Evolutionary conservation across 2,329 filamentous ascomycete genomes (phyloP), one percentile per base, ranked within the genome.

Genomic region (Cladosporium sp.): DNA sequence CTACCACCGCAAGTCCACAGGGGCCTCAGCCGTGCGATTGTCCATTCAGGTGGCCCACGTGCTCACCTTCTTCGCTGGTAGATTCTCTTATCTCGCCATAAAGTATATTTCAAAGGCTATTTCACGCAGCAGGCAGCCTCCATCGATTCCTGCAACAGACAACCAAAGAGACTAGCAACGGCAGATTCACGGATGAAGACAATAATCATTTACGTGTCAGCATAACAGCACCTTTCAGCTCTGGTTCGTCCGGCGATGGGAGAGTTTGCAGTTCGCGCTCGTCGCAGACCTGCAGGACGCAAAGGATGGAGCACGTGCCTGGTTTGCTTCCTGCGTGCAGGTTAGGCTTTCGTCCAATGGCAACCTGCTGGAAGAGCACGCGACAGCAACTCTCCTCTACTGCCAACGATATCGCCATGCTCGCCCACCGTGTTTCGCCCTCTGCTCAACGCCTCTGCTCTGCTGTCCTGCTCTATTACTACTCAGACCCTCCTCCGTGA

Each of bases 261-360:
- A 55, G 32, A 32, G 52, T 32, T 55, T 21, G 30, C 51, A 14
- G 28, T 30, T 32, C 32, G 52, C 26, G 30, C 15, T 55, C 32
- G 15, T 55, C 30, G 52, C 8, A 8, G 18, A 32, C 52, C 52
- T 55, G 52, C 52, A 41, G 34, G 55, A 58, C 10, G 55, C 55
- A 58, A 38, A 58, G 32, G n/a, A 18, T n/a, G 21, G 49, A 28
- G 60, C 60, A 67, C 65, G 68, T 66, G 59, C 59, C 32, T 63
- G 55, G 26, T 30, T 21, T 59, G 36, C 57, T 47, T 58, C 55
- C 55, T 58, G 34, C 55, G 55, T 38, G 28, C 55, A 58, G 57
- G 34, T 41, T n/a, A 54, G 44, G 12, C 60, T 63, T 21, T 63
- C 47, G 49, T 38, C 60, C 60, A 63, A 63, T 63, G 26, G 60